Conservation (phyloP, 192 early-diverging fungal species). For the Tieghemiomyces parasiticus region DNA sequence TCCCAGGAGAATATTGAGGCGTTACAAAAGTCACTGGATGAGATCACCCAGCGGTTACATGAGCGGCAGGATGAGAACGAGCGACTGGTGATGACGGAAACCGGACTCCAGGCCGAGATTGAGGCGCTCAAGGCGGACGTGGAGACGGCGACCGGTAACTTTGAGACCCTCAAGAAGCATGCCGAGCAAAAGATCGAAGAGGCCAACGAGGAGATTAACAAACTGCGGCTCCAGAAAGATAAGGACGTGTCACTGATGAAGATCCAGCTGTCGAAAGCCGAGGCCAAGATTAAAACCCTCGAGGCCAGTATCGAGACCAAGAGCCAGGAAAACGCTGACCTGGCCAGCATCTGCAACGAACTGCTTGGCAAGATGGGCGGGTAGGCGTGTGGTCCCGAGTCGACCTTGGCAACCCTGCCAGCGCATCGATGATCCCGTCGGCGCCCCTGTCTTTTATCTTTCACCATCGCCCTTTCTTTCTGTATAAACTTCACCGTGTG, state of each 20-base stretch:
- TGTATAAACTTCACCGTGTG: no score
- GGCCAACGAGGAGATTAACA: conserved; percentile 6
- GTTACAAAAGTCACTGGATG: no score
- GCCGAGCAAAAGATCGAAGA: conserved; percentile 1
- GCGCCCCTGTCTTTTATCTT: no score
- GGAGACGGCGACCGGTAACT: neutral
- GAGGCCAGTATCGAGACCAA: conserved; percentile 5
- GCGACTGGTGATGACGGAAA: no score
- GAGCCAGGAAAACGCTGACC: conserved; percentile 3
- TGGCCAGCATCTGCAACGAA: neutral
- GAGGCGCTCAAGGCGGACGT: neutral
- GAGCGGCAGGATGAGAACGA: no score
- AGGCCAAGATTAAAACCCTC: conserved; percentile 1
- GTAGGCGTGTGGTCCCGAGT: no score
- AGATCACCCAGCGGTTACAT: no score
- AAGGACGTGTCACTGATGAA: neutral
- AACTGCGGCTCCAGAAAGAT: neutral
- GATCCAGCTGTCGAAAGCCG: neutral
- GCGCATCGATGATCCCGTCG: no score
- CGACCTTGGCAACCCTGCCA: no score
- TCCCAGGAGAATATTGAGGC: no score
- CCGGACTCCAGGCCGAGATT: conserved; percentile 1
- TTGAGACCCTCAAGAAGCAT: neutral
- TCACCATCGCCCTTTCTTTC: no score
- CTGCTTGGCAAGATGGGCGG: conserved; percentile 1